These are phyloP conservation scores for Russula compacta DNA, from an alignment of 768 basidiomycete genomes.

Conservation along the genomic window DNA sequence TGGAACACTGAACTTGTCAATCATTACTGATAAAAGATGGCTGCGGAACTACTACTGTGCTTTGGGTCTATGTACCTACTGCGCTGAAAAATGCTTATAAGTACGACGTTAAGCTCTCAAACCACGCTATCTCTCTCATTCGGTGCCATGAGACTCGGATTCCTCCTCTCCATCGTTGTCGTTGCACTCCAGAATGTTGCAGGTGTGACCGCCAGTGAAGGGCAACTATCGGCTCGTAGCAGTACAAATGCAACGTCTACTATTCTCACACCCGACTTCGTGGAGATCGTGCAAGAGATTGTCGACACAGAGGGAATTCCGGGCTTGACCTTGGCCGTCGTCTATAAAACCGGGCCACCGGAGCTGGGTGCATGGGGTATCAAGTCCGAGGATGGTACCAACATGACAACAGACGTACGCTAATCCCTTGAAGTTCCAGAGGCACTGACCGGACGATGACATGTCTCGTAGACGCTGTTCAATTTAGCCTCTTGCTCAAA, in stretches of 20 bases:
- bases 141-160: background rate
- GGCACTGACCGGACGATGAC: background rate
- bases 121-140: background rate
- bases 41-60: background rate
- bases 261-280: too few species aligned
- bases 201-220: background rate
- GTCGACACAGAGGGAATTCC: background rate
- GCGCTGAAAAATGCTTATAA: background rate
- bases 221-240: background rate
- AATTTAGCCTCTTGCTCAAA: constrained; percentile 32
- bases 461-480: constrained; percentile 30
- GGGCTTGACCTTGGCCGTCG: constrained; percentile 10
- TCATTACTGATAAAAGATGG: background rate
- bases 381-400: constrained; percentile 9
- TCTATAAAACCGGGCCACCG: background rate
- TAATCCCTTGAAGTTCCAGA: background rate
- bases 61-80: background rate
- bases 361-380: constrained; percentile 15
- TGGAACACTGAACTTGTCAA: background rate
- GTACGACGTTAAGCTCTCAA: background rate
- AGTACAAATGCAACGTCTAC: too few species aligned
- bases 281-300: background rate
- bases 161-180: background rate
- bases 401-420: constrained; percentile 15
- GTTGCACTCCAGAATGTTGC: background rate